These are phyloP conservation scores for Monosporascus sp. DNA, from an alignment of 2,329 filamentous ascomycete genomes.

Conservation along the genomic window DNA sequence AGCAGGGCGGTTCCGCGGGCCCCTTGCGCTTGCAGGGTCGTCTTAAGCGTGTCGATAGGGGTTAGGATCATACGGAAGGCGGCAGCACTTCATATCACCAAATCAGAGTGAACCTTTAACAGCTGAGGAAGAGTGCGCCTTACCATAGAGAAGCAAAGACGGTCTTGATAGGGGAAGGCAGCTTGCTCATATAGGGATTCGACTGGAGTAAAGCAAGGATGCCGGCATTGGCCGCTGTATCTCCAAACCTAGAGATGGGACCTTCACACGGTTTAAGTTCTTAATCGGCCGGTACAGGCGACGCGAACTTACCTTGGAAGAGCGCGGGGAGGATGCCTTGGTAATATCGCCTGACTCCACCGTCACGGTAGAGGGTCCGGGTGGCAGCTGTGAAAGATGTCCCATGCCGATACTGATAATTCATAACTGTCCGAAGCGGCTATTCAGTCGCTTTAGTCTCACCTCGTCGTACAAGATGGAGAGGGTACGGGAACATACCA, in stretches of 20 bases:
- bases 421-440: constrained; percentile 47
- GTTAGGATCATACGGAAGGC: constrained; percentile 43
- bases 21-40: constrained; percentile 44
- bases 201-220: constrained; percentile 43
- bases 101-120: neutral
- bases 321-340: constrained; percentile 40
- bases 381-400: constrained; percentile 35
- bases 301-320: constrained; percentile 32
- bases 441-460: constrained; percentile 10
- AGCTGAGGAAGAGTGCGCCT: neutral
- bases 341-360: constrained; percentile 40
- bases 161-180: constrained; percentile 40
- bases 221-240: constrained; percentile 45
- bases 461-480: neutral
- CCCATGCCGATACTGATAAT: constrained; percentile 46
- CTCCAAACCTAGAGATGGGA: constrained; percentile 41
- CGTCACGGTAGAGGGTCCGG: constrained; percentile 35
- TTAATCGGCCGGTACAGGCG: neutral
- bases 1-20: constrained; percentile 36
- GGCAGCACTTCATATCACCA: constrained; percentile 30
- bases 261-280: constrained; percentile 22
- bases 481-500: constrained; percentile 28
- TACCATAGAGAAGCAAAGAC: constrained; percentile 43
- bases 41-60: constrained; percentile 46
- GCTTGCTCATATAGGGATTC: constrained; percentile 37